Conservation (phyloP, 305 asterid genomes). For the Fraxinus paxiana region DNA sequence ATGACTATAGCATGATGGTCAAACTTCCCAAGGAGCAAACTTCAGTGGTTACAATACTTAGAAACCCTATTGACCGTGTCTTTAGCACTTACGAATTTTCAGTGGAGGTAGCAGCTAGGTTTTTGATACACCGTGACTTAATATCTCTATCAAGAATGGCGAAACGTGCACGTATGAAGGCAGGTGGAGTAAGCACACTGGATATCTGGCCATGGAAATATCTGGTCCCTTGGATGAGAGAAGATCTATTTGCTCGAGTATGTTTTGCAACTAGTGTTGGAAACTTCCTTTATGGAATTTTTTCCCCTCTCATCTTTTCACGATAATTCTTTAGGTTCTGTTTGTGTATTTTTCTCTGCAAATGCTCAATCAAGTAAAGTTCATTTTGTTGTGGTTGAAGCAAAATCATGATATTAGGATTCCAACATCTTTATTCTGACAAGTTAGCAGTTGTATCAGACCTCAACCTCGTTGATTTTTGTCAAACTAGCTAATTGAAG, state of each 20-base stretch:
- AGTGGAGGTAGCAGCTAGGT: constrained; percentile 94
- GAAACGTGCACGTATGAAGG: constrained; percentile 49
- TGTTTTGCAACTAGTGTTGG: constrained; percentile 28
- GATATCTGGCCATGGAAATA: constrained; percentile 99
- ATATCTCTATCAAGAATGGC: constrained; percentile 65
- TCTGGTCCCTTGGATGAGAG: constrained; percentile 99
- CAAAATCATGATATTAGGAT: not conserved
- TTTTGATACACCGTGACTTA: constrained; percentile 83
- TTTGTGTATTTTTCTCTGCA: constrained; percentile 1
- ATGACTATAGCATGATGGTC: constrained; percentile 87
- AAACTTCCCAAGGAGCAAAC: constrained; percentile 74
- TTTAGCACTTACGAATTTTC: constrained; percentile 94
- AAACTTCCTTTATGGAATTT: constrained; percentile 5
- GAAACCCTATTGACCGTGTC: constrained; percentile 92
- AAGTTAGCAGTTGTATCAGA: not conserved
- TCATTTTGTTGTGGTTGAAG: not conserved
- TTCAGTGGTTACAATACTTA: constrained; percentile 84
- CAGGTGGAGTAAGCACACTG: constrained; percentile 70
- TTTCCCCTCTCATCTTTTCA: not conserved
- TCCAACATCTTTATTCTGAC: not conserved
- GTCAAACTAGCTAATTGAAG: not conserved
- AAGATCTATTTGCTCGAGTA: constrained; percentile 95
- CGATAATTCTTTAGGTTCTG: not conserved
- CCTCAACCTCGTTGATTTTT: not conserved
- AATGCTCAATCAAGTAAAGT: constrained; percentile 12